A percentile compares a stretch with the other conserved stretches of the same genome.
Evolutionary conservation across 1,139 yeast species (phyloP).

Genomic region (Wickerhamomyces sp.): DNA sequence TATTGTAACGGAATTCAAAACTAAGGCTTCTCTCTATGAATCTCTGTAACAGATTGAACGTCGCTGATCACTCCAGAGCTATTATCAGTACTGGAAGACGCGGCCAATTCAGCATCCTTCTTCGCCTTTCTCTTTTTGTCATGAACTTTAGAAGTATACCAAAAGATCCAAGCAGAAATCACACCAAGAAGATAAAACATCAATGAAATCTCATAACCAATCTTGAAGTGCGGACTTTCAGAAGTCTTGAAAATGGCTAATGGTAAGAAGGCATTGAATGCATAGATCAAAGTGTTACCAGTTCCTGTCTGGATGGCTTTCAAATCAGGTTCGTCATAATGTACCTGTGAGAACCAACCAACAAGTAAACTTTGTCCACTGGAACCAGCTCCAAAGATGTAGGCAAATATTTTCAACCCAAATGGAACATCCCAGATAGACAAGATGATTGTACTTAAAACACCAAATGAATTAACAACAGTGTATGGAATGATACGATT

Average conservation of each 20-base stretch:
- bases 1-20: no score
- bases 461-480: constrained; percentile 1
- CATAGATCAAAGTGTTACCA: constrained; percentile 8
- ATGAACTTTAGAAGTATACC: not conserved
- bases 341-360: constrained; percentile 5
- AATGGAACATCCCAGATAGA: constrained; percentile 6
- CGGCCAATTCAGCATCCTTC: no score
- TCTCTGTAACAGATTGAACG: no score
- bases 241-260: constrained; percentile 1
- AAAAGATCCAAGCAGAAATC: constrained; percentile 1
- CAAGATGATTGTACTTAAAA: constrained; percentile 1
- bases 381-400: constrained; percentile 1
- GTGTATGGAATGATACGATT: constrained; percentile 3
- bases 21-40: no score
- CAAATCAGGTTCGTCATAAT: constrained; percentile 3
- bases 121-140: not conserved
- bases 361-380: constrained; percentile 3
- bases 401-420: constrained; percentile 3
- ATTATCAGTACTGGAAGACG: no score
- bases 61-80: no score
- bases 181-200: constrained; percentile 3
- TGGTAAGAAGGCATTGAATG: constrained; percentile 7
- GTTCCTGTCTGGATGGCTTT: constrained; percentile 5
- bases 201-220: constrained; percentile 12
- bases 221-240: constrained; percentile 2